These are phyloP conservation scores for Sordariomycetes sp. DNA, from an alignment of 2,329 filamentous ascomycete genomes.

Conservation along the genomic window DNA sequence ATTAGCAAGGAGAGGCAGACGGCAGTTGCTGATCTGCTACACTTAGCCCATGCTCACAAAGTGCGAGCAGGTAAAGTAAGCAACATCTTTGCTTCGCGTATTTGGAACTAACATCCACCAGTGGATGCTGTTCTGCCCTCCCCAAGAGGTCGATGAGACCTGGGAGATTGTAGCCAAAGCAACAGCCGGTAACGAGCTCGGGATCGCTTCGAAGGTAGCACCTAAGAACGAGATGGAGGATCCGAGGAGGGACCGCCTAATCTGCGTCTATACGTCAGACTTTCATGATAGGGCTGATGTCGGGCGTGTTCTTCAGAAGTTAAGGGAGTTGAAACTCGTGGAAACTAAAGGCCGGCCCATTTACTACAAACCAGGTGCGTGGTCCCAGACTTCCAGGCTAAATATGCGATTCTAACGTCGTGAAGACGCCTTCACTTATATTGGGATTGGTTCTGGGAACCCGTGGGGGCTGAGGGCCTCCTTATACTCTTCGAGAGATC, in stretches of 20 bases:
- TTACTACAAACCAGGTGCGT: constrained; percentile 70
- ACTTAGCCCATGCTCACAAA: constrained; percentile 47
- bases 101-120: constrained; percentile 23
- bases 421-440: constrained; percentile 58
- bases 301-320: constrained; percentile 51
- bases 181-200: constrained; percentile 60
- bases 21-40: constrained; percentile 45
- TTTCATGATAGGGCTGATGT: constrained; percentile 64
- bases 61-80: constrained; percentile 59
- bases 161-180: constrained; percentile 62
- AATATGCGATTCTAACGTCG: constrained; percentile 3
- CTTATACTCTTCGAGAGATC: constrained; percentile 39
- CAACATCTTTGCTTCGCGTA: neutral
- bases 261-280: constrained; percentile 73
- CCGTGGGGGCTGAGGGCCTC: constrained; percentile 52
- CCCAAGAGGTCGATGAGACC: constrained; percentile 44
- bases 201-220: constrained; percentile 63
- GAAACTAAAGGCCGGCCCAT: constrained; percentile 38
- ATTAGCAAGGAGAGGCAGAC: constrained; percentile 40
- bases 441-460: constrained; percentile 53
- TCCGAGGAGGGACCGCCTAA: constrained; percentile 39
- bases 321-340: constrained; percentile 55
- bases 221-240: constrained; percentile 36
- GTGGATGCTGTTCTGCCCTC: constrained; percentile 66
- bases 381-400: neutral